Conservation (phyloP, 306 rosid genomes). For the Quercus mongolica region DNA sequence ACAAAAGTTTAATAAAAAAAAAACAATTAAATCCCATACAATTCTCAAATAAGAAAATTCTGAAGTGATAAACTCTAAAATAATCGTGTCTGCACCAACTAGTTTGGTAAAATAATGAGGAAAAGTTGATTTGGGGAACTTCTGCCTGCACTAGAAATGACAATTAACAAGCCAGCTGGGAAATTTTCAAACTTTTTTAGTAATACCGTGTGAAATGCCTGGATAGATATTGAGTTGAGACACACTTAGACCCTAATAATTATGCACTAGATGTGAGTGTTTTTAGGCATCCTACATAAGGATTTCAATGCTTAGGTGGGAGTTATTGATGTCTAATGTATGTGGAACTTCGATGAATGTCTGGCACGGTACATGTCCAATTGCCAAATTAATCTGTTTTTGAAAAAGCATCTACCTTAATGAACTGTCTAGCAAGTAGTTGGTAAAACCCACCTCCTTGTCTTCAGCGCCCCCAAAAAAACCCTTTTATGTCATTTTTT, state of each 20-base stretch:
- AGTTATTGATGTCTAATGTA: background rate
- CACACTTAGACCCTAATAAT: no score
- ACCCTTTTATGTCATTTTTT: background rate
- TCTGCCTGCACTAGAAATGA: background rate
- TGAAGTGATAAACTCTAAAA: no score
- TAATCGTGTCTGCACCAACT: background rate
- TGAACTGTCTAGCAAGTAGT: background rate
- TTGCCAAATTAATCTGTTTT: background rate
- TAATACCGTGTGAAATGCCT: no score
- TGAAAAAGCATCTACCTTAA: background rate
- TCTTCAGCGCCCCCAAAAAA: no score
- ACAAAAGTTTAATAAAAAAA: no score
- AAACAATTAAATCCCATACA: no score
- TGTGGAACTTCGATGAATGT: background rate
- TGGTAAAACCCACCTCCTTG: background rate
- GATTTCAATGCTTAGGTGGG: background rate
- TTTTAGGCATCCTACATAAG: no score
- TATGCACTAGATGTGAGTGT: no score
- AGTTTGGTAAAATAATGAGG: background rate
- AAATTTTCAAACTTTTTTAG: no score
- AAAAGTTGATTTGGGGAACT: background rate
- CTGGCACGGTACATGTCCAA: background rate
- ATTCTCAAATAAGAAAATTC: no score
- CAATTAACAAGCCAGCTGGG: no score
- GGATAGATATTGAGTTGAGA: no score